phyloP scores from a whole-genome alignment of 371 early-diverging fungal species.

The Amoeboaphelidium protococcarum region DNA sequence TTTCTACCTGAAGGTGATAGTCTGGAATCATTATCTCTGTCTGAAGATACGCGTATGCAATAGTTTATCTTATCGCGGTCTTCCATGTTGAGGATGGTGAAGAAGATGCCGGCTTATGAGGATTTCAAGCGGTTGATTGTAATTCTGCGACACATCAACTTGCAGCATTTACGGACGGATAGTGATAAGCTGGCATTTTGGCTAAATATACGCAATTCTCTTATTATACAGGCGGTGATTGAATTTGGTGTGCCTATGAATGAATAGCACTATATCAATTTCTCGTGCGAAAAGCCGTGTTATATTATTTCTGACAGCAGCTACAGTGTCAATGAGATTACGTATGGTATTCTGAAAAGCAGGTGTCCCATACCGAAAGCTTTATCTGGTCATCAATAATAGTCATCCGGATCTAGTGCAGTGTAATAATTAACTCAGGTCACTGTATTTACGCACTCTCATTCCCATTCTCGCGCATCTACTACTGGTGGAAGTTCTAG shows the following conservation, averaged over 20 bases:
- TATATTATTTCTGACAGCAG: neutral
- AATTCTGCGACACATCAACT: neutral
- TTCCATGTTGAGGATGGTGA: neutral
- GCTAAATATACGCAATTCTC: neutral
- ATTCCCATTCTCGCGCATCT: too few relatives aligned
- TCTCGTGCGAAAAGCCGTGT: neutral
- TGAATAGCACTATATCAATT: neutral
- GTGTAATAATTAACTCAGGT: too few relatives aligned
- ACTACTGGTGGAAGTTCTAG: too few relatives aligned
- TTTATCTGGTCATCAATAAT: neutral
- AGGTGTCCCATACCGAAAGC: neutral
- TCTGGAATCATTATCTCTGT: too few relatives aligned
- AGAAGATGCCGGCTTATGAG: neutral
- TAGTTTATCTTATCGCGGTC: neutral
- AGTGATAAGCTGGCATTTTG: neutral
- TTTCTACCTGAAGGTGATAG: too few relatives aligned
- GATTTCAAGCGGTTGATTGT: neutral
- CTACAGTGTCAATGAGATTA: neutral
- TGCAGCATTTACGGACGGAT: neutral
- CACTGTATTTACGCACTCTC: too few relatives aligned
- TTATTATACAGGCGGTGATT: neutral
- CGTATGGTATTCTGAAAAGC: neutral
- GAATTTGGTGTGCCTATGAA: neutral
- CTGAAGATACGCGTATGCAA: too few relatives aligned
- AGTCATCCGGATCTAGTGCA: neutral